Conservation (phyloP, 2,329 filamentous ascomycete species). For the Purpureocillium takamizusanense region DNA sequence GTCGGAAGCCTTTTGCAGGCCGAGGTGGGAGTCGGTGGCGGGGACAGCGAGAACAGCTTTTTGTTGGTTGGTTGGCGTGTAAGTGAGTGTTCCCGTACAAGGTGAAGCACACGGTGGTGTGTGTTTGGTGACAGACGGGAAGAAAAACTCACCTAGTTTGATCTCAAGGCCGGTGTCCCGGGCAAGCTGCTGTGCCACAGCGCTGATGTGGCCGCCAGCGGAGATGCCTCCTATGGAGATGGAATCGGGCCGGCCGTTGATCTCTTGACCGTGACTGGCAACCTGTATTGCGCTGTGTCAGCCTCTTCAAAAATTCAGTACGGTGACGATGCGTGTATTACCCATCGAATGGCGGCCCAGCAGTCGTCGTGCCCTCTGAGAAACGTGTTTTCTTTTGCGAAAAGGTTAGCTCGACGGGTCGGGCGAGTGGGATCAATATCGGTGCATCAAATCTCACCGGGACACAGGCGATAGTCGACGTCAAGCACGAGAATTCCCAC, state of each 20-base stretch:
- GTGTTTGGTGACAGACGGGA: no score
- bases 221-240: slow-evolving; percentile 7
- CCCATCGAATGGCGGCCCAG: slow-evolving; percentile 6
- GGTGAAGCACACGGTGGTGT: no score
- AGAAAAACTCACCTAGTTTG: slow-evolving; percentile 1
- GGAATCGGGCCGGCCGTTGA: slow-evolving; percentile 4
- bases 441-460: background rate
- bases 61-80: background rate
- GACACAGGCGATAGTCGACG: slow-evolving; percentile 2
- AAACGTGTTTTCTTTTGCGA: slow-evolving; percentile 4
- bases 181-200: slow-evolving; percentile 4
- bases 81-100: no score
- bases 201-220: slow-evolving; percentile 4
- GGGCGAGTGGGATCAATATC: no score
- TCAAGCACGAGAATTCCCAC: slow-evolving; percentile 4
- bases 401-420: no score
- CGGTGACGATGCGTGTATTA: background rate
- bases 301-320: no score
- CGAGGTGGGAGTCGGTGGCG: background rate
- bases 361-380: slow-evolving; percentile 5
- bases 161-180: slow-evolving; percentile 3
- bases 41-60: slow-evolving; percentile 2
- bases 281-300: no score
- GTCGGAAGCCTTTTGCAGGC: slow-evolving; percentile 1
- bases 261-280: background rate